Conservation (phyloP, 2,329 filamentous ascomycete species). For the Pseudocercospora eumusae region DNA sequence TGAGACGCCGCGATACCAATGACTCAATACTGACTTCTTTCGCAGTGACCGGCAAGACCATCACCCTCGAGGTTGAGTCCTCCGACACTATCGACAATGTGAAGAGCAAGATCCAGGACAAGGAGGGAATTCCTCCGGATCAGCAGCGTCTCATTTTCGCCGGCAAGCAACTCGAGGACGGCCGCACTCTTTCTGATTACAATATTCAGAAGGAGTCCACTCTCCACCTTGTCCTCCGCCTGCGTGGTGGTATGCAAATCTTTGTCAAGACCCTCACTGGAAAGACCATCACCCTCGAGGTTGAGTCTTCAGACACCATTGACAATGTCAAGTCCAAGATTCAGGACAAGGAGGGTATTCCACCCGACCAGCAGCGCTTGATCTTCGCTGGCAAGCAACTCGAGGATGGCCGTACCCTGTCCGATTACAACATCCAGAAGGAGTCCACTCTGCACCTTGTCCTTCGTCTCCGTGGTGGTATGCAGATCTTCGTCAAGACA, state of each 20-base stretch:
- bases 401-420: slow-evolving; percentile 94
- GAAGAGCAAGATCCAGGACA: slow-evolving; percentile 96
- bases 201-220: slow-evolving; percentile 81
- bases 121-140: slow-evolving; percentile 94
- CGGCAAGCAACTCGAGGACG: slow-evolving; percentile 94
- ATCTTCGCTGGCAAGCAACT: slow-evolving; percentile 99
- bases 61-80: slow-evolving; percentile 67
- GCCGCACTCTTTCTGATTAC: slow-evolving; percentile 86
- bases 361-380: slow-evolving; percentile 95
- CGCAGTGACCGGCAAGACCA: slow-evolving; percentile 66
- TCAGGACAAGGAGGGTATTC: slow-evolving; percentile 99
- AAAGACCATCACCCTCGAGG: slow-evolving; percentile 99
- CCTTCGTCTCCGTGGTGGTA: slow-evolving; percentile 95
- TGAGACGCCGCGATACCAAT: slow-evolving; percentile 29
- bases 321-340: slow-evolving; percentile 99
- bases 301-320: slow-evolving; percentile 98
- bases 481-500: slow-evolving; percentile 63
- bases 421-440: slow-evolving; percentile 99
- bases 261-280: slow-evolving; percentile 99
- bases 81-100: slow-evolving; percentile 95
- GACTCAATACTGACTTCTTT: slow-evolving; percentile 39
- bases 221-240: slow-evolving; percentile 64
- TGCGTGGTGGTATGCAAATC: slow-evolving; percentile 70
- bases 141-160: slow-evolving; percentile 96
- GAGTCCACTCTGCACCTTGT: slow-evolving; percentile 98